These are phyloP conservation scores for Apiospora pterosperma DNA, from an alignment of 2,329 filamentous ascomycete species.

Conservation along the genomic window DNA sequence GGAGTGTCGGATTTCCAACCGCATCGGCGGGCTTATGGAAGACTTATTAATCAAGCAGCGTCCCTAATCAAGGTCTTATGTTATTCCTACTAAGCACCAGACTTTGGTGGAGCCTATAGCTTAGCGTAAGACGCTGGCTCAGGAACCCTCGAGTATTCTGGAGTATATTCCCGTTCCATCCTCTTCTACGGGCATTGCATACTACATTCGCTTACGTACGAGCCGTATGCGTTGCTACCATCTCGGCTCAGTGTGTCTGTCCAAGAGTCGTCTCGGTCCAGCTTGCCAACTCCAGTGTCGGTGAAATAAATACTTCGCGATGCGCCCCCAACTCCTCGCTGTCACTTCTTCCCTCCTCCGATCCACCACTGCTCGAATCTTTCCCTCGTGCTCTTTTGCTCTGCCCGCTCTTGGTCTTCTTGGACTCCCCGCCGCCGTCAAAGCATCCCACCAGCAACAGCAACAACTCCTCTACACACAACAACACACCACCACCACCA, in stretches of 20 bases:
- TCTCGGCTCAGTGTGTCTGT: not conserved
- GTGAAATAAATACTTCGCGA: slow-evolving; percentile 3
- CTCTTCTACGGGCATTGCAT: not conserved
- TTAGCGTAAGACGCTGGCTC: not conserved
- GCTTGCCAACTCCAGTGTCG: too few relatives aligned
- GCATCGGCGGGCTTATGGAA: not conserved
- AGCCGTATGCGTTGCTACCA: not conserved
- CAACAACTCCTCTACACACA: not conserved
- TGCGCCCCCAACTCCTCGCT: slow-evolving; percentile 3
- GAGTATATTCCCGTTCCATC: not conserved
- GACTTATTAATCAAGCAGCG: not conserved
- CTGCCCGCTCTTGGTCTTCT: not conserved
- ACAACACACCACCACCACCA: not conserved
- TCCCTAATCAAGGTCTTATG: too few relatives aligned
- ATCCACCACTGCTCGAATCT: not conserved
- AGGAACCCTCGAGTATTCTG: not conserved
- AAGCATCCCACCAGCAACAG: not conserved
- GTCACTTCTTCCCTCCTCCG: not conserved
- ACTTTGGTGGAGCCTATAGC: not conserved
- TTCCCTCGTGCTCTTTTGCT: not conserved
- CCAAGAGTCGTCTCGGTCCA: not conserved
- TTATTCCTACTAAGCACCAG: too few relatives aligned
- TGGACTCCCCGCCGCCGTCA: not conserved
- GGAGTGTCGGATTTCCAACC: not conserved
- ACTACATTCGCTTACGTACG: too few relatives aligned